A percentile compares a stretch with the other conserved stretches of the same genome.
Conservation (phyloP, 2,329 filamentous ascomycete genomes). For the Microdochium trichocladiopsis region DNA sequence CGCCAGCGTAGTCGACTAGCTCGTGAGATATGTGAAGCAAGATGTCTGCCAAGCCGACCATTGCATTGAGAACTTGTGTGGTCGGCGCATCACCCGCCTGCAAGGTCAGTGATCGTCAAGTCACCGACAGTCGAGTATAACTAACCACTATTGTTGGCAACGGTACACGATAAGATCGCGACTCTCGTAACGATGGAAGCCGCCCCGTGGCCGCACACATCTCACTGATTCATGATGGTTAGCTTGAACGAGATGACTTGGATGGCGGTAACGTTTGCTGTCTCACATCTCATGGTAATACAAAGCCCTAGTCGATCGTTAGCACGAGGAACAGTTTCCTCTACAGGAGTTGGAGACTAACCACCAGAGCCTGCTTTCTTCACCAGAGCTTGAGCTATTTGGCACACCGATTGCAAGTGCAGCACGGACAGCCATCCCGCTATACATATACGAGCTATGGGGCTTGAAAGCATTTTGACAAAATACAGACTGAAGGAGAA, state of each 20-base stretch:
- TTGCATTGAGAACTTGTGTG: not conserved
- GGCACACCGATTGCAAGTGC: conserved; percentile 23
- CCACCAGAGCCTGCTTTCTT: conserved; percentile 10
- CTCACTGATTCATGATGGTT: not conserved
- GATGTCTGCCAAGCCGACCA: not conserved
- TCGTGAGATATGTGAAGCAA: not conserved
- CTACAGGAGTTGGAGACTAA: not conserved
- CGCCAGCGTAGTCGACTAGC: not conserved
- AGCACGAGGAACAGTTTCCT: not conserved
- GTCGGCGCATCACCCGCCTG: not conserved
- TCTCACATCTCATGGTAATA: conserved; percentile 10
- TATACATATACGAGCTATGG: conserved; percentile 26
- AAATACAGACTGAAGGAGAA: conserved; percentile 13
- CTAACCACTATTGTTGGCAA: not conserved
- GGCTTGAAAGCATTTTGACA: conserved; percentile 24
- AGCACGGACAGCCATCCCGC: conserved; percentile 23
- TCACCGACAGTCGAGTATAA: not conserved
- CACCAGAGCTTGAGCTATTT: conserved; percentile 8
- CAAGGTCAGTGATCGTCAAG: not conserved
- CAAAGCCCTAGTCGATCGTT: conserved; percentile 1
- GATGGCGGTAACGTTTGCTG: not conserved
- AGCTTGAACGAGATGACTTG: not conserved
- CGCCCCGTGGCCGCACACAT: conserved; percentile 2
- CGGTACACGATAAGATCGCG: not conserved
- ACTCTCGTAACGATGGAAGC: not conserved